Evolutionary conservation across 2,329 filamentous ascomycete species (phyloP).

Genomic region (Pseudogymnoascus sp.): DNA sequence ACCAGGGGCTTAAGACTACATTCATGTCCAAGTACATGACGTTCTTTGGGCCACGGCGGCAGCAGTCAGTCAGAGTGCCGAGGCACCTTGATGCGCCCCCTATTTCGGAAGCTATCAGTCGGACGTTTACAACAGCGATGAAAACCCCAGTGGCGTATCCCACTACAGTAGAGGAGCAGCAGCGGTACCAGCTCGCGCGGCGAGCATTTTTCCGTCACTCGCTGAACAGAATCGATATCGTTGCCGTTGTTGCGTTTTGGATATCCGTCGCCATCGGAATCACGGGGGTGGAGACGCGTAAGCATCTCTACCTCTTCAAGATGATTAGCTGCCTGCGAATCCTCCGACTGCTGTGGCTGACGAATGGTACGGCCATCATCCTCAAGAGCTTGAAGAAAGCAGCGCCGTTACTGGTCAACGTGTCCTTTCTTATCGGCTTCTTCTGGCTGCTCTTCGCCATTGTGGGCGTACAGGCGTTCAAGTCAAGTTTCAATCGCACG

Average conservation of each 20-base stretch:
- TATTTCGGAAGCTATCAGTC: conserved; percentile 47
- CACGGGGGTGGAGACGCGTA: conserved; percentile 55
- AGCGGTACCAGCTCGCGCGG: conserved; percentile 76
- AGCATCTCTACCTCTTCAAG: conserved; percentile 80
- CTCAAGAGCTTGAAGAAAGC: conserved; percentile 92
- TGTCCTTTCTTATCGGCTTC: conserved; percentile 89
- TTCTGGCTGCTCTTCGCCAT: conserved; percentile 98
- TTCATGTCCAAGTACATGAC: conserved; percentile 67
- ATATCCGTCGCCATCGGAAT: conserved; percentile 71
- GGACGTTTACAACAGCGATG: conserved; percentile 67
- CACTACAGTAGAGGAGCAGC: conserved; percentile 64
- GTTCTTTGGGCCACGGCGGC: conserved; percentile 74
- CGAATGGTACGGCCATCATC: conserved; percentile 91
- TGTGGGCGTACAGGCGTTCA: conserved; percentile 93
- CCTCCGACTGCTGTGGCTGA: conserved; percentile 79
- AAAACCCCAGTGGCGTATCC: conserved; percentile 39
- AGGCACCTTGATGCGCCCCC: conserved; percentile 19
- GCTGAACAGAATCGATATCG: conserved; percentile 91
- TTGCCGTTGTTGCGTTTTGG: conserved; percentile 94
- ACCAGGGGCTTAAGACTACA: conserved; percentile 63
- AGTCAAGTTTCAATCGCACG: conserved; percentile 66
- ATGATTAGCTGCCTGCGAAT: conserved; percentile 97
- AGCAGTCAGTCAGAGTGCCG: conserved; percentile 28
- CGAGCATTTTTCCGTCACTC: conserved; percentile 89
- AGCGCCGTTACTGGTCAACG: conserved; percentile 80